Evolutionary conservation across 345 rosid genomes (phyloP).

Genomic region (Luvunga scandens): DNA sequence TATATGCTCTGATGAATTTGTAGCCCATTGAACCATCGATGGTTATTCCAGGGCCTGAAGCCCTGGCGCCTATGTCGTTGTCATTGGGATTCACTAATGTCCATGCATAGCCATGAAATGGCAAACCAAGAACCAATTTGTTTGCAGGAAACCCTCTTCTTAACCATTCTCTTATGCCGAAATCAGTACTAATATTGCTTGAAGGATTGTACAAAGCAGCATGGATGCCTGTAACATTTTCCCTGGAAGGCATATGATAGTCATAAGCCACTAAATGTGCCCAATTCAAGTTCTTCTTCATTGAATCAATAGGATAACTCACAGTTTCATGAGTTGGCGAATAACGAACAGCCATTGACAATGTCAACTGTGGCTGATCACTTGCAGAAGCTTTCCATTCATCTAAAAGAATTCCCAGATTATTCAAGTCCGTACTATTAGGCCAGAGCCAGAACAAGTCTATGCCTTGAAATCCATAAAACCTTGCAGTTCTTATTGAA

Average conservation of each 20-base stretch:
- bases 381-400: conserved; percentile 25
- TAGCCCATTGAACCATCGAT: conserved; percentile 18
- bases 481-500: conserved; percentile 19
- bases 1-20: conserved; percentile 6
- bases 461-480: conserved; percentile 28
- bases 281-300: conserved; percentile 30
- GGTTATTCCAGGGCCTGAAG: conserved; percentile 16
- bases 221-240: conserved; percentile 28
- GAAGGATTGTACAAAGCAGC: conserved; percentile 28
- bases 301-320: conserved; percentile 23
- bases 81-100: conserved; percentile 9
- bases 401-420: conserved; percentile 17
- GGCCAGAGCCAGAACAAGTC: conserved; percentile 36
- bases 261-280: conserved; percentile 26
- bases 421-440: conserved; percentile 19
- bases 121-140: conserved; percentile 32
- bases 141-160: conserved; percentile 19
- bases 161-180: conserved; percentile 29
- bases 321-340: neutral
- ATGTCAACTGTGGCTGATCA: neutral
- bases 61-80: neutral
- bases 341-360: conserved; percentile 21
- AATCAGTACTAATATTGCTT: conserved; percentile 21
- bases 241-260: conserved; percentile 28
- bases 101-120: conserved; percentile 37